phyloP scores from a whole-genome alignment of 306 rosid genomes.

The Quercus agrifolia region DNA sequence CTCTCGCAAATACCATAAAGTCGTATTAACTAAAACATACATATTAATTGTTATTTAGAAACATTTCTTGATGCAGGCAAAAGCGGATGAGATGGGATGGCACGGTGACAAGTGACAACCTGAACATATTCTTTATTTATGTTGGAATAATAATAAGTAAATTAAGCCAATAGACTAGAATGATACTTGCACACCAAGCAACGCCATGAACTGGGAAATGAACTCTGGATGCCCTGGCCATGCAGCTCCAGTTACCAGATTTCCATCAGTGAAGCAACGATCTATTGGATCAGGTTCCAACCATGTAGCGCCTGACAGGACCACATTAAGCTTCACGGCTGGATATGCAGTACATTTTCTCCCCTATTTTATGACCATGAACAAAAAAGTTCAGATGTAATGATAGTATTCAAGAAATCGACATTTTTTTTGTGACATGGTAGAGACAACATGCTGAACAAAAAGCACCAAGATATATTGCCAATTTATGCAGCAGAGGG shows the following conservation, averaged over 20 bases:
- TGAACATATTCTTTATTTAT: background rate
- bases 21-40: background rate
- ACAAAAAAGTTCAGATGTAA: background rate
- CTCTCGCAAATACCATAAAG: background rate
- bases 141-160: background rate
- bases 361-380: conserved; percentile 43
- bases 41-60: background rate
- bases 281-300: conserved; percentile 82
- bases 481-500: background rate
- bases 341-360: conserved; percentile 91
- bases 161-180: conserved; percentile 30
- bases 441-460: background rate
- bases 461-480: background rate
- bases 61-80: background rate
- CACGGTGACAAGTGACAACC: background rate
- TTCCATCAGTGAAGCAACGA: conserved; percentile 81
- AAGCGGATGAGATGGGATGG: background rate
- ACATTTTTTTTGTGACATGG: background rate
- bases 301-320: conserved; percentile 72
- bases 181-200: conserved; percentile 56
- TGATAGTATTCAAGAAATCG: background rate
- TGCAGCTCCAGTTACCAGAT: conserved; percentile 84
- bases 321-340: conserved; percentile 71
- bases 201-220: conserved; percentile 70
- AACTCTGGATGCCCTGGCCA: conserved; percentile 91